phyloP scores from a whole-genome alignment of 352 stramenopile species.

The Pythium chondricola region DNA sequence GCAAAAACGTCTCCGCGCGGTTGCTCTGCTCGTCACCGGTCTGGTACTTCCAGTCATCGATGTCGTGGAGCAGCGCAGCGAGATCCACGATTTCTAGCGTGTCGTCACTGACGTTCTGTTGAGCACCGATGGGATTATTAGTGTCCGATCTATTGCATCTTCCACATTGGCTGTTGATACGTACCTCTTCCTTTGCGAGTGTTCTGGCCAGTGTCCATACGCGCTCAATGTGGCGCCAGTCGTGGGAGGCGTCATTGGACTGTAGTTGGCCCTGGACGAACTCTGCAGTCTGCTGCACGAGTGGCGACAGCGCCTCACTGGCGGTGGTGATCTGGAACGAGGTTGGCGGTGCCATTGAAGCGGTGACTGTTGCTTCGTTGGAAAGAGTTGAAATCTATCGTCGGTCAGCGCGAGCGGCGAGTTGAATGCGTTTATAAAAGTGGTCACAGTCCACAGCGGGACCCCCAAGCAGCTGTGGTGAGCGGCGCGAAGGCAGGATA shows the following conservation, averaged over 20 bases:
- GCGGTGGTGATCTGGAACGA: conserved; percentile 11
- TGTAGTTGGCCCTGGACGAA: conserved; percentile 73
- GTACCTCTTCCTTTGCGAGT: conserved; percentile 71
- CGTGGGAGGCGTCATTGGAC: conserved; percentile 77
- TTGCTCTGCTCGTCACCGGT: conserved; percentile 43
- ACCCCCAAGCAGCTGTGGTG: too few relatives aligned
- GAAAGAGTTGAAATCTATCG: background rate
- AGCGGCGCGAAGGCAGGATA: too few relatives aligned
- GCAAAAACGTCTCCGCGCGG: conserved; percentile 50
- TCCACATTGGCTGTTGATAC: conserved; percentile 5
- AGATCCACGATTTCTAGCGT: conserved; percentile 77
- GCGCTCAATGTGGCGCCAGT: conserved; percentile 86
- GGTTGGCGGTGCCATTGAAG: conserved; percentile 17
- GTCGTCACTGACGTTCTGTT: conserved; percentile 43
- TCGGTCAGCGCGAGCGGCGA: too few relatives aligned
- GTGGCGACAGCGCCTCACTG: conserved; percentile 19
- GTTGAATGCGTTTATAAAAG: too few relatives aligned
- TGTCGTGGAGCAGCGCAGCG: conserved; percentile 83
- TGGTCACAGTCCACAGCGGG: too few relatives aligned
- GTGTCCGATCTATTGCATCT: too few relatives aligned
- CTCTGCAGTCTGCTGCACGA: conserved; percentile 62
- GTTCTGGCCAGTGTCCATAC: conserved; percentile 71
- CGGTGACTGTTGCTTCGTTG: too few relatives aligned
- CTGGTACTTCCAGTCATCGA: conserved; percentile 90
- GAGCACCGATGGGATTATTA: too few relatives aligned